Percentiles rank a stretch among this genome's conserved stretches.
These are phyloP conservation scores for Phytophthora meadii DNA, from an alignment of 352 stramenopile genomes.

Conservation along the genomic window DNA sequence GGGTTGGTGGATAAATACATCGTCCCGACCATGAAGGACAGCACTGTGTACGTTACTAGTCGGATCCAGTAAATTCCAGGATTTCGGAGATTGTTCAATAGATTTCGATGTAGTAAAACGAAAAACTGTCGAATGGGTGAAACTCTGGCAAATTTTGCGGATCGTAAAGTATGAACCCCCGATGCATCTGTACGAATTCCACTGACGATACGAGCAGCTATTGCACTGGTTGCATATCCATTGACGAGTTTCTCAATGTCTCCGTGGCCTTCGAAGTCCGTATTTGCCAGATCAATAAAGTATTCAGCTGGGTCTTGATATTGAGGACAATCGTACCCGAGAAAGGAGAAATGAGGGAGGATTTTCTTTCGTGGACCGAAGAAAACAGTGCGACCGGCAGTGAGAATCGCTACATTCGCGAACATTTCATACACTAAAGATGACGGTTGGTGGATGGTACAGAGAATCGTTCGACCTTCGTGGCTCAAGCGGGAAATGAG, in stretches of 20 bases:
- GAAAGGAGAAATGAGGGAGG: constrained; percentile 48
- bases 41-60: constrained; percentile 71
- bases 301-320: constrained; percentile 72
- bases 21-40: constrained; percentile 70
- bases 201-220: constrained; percentile 16
- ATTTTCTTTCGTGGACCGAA: constrained; percentile 71
- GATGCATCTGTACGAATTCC: constrained; percentile 17
- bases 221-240: constrained; percentile 18
- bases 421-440: constrained; percentile 68
- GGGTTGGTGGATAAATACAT: constrained; percentile 64
- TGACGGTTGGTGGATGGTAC: constrained; percentile 87
- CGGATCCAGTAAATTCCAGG: constrained; percentile 78
- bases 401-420: constrained; percentile 68
- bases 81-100: constrained; percentile 65
- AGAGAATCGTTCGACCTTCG: constrained; percentile 78
- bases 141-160: constrained; percentile 16
- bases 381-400: constrained; percentile 86
- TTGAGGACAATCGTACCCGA: constrained; percentile 59
- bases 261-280: constrained; percentile 48
- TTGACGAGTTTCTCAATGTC: constrained; percentile 20
- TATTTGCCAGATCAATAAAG: constrained; percentile 63
- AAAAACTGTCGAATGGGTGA: constrained; percentile 56
- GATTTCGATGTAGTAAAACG: constrained; percentile 61
- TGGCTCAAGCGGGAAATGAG: constrained; percentile 52
- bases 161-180: constrained; percentile 2